A percentile compares a stretch with the other conserved stretches of the same genome.
Conservation (phyloP, 495 filamentous ascomycete species). For the Terfezia claveryi region DNA sequence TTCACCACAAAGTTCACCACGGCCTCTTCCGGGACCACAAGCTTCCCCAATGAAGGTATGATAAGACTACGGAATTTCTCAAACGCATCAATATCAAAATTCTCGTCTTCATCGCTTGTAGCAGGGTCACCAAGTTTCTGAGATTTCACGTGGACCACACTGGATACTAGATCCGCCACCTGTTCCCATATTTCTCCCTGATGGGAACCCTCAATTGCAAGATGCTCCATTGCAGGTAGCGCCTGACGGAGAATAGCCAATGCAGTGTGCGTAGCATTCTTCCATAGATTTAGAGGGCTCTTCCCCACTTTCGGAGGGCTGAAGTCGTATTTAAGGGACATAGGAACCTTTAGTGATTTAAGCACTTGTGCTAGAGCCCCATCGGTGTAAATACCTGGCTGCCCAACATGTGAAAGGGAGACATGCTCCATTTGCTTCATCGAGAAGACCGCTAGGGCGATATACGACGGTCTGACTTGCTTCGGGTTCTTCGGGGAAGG, state of each 20-base stretch:
- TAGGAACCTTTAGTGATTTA: constrained; percentile 40
- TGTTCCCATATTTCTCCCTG: constrained; percentile 34
- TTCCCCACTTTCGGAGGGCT: constrained; percentile 22
- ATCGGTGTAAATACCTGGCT: constrained; percentile 41
- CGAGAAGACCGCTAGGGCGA: constrained; percentile 61
- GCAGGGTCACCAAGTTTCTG: constrained; percentile 23
- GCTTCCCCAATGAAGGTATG: constrained; percentile 46
- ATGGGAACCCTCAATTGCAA: constrained; percentile 28
- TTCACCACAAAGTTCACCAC: constrained; percentile 48
- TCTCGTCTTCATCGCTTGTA: constrained; percentile 29
- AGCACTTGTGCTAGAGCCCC: constrained; percentile 38
- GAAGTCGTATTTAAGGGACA: constrained; percentile 55
- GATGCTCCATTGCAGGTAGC: constrained; percentile 36
- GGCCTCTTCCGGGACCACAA: constrained; percentile 39
- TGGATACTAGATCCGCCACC: constrained; percentile 35
- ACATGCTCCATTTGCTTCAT: constrained; percentile 48
- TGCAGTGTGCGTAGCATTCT: constrained; percentile 45
- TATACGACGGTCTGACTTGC: constrained; percentile 40
- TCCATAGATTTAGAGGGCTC: constrained; percentile 49
- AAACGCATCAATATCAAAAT: constrained; percentile 63
- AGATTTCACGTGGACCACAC: constrained; percentile 24
- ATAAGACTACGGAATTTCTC: constrained; percentile 43
- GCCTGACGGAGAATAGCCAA: constrained; percentile 46
- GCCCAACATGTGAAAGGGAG: constrained; percentile 37
- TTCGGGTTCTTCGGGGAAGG: not conserved